Conservation (phyloP, 2,329 filamentous ascomycete genomes). For the Hypoxylon sp. region DNA sequence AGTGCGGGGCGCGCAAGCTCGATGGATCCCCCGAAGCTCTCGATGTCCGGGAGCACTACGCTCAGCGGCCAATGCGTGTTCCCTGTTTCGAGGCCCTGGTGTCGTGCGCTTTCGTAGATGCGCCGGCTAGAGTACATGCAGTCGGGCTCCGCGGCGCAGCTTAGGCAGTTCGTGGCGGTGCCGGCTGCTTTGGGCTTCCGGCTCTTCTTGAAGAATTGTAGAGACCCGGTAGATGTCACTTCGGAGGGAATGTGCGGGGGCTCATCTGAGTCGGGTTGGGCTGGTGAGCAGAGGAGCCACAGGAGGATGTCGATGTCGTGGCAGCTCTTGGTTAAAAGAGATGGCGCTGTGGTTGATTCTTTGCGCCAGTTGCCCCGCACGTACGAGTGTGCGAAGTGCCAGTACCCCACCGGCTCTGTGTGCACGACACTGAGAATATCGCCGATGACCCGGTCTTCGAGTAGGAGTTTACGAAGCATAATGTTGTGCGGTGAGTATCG, state of each 20-base stretch:
- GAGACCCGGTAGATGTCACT: slow-evolving; percentile 80
- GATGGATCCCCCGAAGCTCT: slow-evolving; percentile 73
- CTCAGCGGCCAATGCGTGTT: slow-evolving; percentile 86
- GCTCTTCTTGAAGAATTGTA: slow-evolving; percentile 82
- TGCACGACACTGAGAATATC: slow-evolving; percentile 90
- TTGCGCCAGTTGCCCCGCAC: slow-evolving; percentile 96
- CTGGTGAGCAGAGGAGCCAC: slow-evolving; percentile 88
- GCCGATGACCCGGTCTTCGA: slow-evolving; percentile 82
- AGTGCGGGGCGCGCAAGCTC: slow-evolving; percentile 59
- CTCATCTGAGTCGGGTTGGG: slow-evolving; percentile 58
- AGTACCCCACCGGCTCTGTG: slow-evolving; percentile 95
- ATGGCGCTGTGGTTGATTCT: slow-evolving; percentile 81
- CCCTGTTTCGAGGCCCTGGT: slow-evolving; percentile 72
- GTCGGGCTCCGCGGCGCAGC: slow-evolving; percentile 78
- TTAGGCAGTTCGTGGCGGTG: slow-evolving; percentile 86
- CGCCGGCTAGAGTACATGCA: slow-evolving; percentile 90
- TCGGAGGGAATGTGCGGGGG: slow-evolving; percentile 80
- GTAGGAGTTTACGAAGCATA: slow-evolving; percentile 81
- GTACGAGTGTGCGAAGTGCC: slow-evolving; percentile 93
- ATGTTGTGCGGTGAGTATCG: slow-evolving; percentile 95
- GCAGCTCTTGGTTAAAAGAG: slow-evolving; percentile 93
- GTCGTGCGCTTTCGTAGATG: slow-evolving; percentile 80
- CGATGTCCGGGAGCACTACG: slow-evolving; percentile 93
- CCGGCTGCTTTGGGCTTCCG: slow-evolving; percentile 84
- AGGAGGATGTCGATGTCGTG: slow-evolving; percentile 95